These are phyloP conservation scores for Cryptococcus wingfieldii DNA, from an alignment of 1,284 basidiomycete genomes.

Conservation along the genomic window DNA sequence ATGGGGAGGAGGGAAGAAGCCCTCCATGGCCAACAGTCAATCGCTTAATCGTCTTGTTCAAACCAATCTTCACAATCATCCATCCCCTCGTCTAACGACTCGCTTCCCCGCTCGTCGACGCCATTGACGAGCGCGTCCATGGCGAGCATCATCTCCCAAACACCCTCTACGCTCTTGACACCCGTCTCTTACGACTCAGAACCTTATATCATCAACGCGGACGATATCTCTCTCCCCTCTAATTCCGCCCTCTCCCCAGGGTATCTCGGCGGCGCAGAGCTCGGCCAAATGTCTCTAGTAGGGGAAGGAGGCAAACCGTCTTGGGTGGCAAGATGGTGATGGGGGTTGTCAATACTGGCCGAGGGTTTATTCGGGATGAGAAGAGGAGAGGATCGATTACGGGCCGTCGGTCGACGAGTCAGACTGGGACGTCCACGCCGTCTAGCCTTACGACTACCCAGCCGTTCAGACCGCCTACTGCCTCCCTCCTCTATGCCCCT, in stretches of 20 bases:
- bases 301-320: conserved; percentile 7
- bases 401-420: too few species aligned
- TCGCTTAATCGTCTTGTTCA: conserved; percentile 2
- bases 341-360: conserved; percentile 29
- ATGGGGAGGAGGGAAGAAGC: too few species aligned
- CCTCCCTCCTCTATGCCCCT: too few species aligned
- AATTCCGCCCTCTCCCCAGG: too few species aligned
- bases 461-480: too few species aligned
- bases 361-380: conserved; percentile 19
- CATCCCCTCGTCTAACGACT: conserved; percentile 1
- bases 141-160: conserved; percentile 4
- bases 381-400: conserved; percentile 1
- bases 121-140: conserved; percentile 2
- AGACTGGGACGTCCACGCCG: too few species aligned
- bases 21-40: neutral
- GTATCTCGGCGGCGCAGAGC: too few species aligned
- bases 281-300: neutral
- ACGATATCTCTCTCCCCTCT: neutral
- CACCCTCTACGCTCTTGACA: conserved; percentile 8
- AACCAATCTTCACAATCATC: conserved; percentile 8
- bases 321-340: conserved; percentile 45
- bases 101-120: neutral
- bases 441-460: too few species aligned
- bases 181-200: conserved; percentile 8
- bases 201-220: neutral